A percentile compares a stretch with the other conserved stretches of the same genome.
These are phyloP conservation scores for Vararia minispora DNA, from an alignment of 768 basidiomycete species.

Conservation along the genomic window DNA sequence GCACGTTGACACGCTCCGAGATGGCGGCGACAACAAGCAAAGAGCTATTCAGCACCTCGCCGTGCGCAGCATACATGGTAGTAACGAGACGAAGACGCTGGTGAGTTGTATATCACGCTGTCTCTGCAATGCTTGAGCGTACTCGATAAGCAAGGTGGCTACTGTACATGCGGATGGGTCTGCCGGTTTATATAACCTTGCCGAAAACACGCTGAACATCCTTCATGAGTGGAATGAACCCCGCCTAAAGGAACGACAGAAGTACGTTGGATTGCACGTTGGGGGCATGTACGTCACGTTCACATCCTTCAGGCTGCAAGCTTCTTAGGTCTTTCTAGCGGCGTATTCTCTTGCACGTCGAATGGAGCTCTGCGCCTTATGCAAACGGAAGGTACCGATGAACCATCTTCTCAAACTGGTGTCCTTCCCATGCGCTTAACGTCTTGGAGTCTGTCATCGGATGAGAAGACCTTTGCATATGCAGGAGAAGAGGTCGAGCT, in stretches of 20 bases:
- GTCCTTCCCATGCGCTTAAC: slow-evolving; percentile 58
- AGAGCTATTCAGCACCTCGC: slow-evolving; percentile 31
- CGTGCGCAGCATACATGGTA: slow-evolving; percentile 13
- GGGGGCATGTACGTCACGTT: not conserved
- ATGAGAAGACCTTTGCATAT: slow-evolving; percentile 54
- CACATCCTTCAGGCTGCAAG: not conserved
- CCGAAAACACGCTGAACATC: slow-evolving; percentile 28
- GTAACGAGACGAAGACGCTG: slow-evolving; percentile 2
- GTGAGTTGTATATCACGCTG: too few relatives aligned
- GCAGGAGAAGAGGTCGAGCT: slow-evolving; percentile 82
- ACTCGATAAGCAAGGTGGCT: slow-evolving; percentile 39
- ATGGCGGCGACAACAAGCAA: slow-evolving; percentile 21
- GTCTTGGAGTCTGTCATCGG: slow-evolving; percentile 50
- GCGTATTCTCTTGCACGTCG: slow-evolving; percentile 60
- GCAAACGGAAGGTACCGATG: slow-evolving; percentile 13
- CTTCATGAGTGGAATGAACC: slow-evolving; percentile 53
- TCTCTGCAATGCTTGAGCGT: slow-evolving; percentile 12
- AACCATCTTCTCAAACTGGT: slow-evolving; percentile 20
- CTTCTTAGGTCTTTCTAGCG: slow-evolving; percentile 19
- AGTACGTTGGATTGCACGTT: slow-evolving; percentile 52
- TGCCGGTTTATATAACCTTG: slow-evolving; percentile 30
- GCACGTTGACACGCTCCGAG: slow-evolving; percentile 23
- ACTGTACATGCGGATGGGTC: slow-evolving; percentile 55
- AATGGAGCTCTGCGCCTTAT: slow-evolving; percentile 60
- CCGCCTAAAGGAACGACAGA: slow-evolving; percentile 37